Evolutionary conservation across 805 yeast species (phyloP).

Genomic region (Komagataella ulmi): DNA sequence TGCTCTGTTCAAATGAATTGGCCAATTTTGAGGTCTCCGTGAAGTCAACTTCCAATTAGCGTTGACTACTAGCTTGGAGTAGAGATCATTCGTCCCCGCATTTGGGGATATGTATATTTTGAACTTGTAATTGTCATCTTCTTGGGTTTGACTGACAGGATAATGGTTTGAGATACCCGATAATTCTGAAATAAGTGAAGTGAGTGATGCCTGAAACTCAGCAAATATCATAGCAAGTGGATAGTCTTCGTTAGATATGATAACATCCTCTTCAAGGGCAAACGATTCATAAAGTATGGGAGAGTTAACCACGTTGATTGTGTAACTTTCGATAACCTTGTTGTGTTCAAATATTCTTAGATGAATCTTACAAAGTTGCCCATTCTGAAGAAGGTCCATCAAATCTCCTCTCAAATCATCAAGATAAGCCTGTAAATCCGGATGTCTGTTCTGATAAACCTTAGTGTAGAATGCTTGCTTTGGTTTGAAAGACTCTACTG

Average conservation of each 20-base stretch:
- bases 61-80: not conserved
- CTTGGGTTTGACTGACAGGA: not conserved
- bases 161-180: not conserved
- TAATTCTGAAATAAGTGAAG: not conserved
- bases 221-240: not conserved
- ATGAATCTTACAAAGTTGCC: not conserved
- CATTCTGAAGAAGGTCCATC: not conserved
- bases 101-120: not conserved
- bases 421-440: not conserved
- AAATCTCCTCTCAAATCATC: not conserved
- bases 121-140: not conserved
- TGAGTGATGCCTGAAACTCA: not conserved
- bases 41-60: not conserved
- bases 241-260: not conserved
- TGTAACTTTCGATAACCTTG: not conserved
- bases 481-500: slow-evolving; percentile 16
- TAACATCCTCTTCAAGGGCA: not conserved
- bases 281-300: not conserved
- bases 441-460: not conserved
- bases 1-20: not conserved
- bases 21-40: not conserved
- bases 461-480: not conserved
- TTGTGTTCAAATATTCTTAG: not conserved
- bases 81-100: not conserved
- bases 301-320: not conserved